Conservation (phyloP, 2,329 filamentous ascomycete species). For the Mycocentrospora acerina region DNA sequence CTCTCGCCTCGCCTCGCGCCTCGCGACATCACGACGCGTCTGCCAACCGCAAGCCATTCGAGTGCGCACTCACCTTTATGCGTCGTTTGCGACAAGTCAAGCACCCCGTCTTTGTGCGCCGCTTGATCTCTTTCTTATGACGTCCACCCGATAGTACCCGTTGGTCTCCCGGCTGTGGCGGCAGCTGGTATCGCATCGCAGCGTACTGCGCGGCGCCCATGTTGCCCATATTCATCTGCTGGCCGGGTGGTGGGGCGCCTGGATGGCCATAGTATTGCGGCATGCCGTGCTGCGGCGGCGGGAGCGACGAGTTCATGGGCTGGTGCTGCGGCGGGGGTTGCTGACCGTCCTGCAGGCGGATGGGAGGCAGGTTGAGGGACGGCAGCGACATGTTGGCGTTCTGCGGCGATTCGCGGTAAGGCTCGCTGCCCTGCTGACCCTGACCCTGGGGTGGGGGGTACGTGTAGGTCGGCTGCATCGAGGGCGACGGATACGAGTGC, state of each 20-base stretch:
- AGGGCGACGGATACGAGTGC: slow-evolving; percentile 54
- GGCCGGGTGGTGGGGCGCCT: slow-evolving; percentile 44
- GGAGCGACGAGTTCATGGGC: slow-evolving; percentile 56
- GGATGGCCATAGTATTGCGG: slow-evolving; percentile 53
- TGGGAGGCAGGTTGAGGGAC: slow-evolving; percentile 53
- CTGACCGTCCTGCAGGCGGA: slow-evolving; percentile 52
- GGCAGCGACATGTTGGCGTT: slow-evolving; percentile 47
- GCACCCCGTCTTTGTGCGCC: slow-evolving; percentile 74
- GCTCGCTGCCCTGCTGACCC: slow-evolving; percentile 40
- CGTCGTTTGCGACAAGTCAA: slow-evolving; percentile 59
- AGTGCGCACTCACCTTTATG: slow-evolving; percentile 63
- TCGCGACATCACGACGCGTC: slow-evolving; percentile 32
- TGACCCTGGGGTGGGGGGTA: slow-evolving; percentile 52
- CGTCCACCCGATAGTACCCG: slow-evolving; percentile 62
- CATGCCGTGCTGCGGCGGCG: slow-evolving; percentile 56
- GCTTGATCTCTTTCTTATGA: slow-evolving; percentile 74
- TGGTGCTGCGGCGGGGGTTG: slow-evolving; percentile 32
- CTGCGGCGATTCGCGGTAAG: slow-evolving; percentile 51
- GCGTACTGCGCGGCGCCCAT: slow-evolving; percentile 51
- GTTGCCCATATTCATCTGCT: slow-evolving; percentile 53
- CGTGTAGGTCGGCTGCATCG: slow-evolving; percentile 52
- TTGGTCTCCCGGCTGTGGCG: slow-evolving; percentile 49
- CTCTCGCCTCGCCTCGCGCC: slow-evolving; percentile 18
- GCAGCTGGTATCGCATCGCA: slow-evolving; percentile 57
- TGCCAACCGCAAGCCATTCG: slow-evolving; percentile 27